Base-by-base conservation (phyloP, 1,284 basidiomycete genomes). In the Malassezia yamatoensis region DNA sequence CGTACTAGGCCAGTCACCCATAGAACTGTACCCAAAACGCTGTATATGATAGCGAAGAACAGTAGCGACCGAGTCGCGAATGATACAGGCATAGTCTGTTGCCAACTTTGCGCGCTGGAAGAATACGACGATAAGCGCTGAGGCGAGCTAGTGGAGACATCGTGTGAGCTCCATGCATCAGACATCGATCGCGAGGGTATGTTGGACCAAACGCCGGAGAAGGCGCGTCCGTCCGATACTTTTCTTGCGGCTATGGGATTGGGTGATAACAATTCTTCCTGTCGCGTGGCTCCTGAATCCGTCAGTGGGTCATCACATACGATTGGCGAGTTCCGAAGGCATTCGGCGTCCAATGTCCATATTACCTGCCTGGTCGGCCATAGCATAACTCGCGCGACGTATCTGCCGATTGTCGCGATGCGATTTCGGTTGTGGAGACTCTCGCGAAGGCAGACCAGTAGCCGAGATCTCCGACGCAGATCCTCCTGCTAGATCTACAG, bases 1-100 rank as follows among this genome's bases (percentile, higher is more conserved):
- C 83, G 82, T 58, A 86, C 84, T 75, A 96, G 93, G 1, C 90
- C 91, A n/a, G 81, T 80, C 2, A 93, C 83, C 93, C 93, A 98
- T 10, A 96, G 66, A 5, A 74, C 75, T 1, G 79, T 78, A 1
- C 81, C 82, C 3, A 82, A 68, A 0, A 76, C 68, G 37, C 80
- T 77, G 63, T 82, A 78, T 15, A 77, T 59, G 1, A 75, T 44
- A 0, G 76, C 74, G 47, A 80, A 78, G 15, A 75, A 62, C 9
- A 78, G 56, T 7, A 77, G 72, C 12, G 77, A 68, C 8, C 43
- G 24, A 20, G 32, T 41, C 18, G 20, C 21, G 32, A 62, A n/a
- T 32, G 38, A 8, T n/a, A 43, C 21, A 34, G 49, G 40, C 29
- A 51, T 24, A 5, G 18, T 29, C 9, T 49, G 36, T n/a, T 36